Conservation (phyloP, 805 yeast genomes). For the Hanseniaspora hatyaiensis region DNA sequence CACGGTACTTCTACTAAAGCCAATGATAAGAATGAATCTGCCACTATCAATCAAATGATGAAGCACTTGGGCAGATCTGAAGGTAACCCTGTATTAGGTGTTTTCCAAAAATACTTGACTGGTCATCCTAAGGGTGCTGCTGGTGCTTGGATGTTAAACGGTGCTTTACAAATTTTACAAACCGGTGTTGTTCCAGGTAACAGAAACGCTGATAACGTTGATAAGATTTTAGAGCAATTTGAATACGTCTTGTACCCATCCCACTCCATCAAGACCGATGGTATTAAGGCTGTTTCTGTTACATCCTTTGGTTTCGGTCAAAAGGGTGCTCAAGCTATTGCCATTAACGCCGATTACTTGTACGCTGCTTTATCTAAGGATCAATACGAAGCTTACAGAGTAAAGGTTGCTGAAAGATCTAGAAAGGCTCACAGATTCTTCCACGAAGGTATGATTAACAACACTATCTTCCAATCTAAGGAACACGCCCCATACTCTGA, state of each 20-base stretch:
- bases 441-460: conserved; percentile 87
- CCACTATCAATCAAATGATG: conserved; percentile 85
- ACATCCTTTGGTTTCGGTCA: conserved; percentile 99
- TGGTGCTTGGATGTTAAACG: conserved; percentile 99
- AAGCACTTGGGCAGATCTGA: conserved; percentile 88
- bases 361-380: conserved; percentile 65
- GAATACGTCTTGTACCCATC: conserved; percentile 91
- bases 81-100: conserved; percentile 96
- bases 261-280: conserved; percentile 84
- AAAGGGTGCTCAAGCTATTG: conserved; percentile 95
- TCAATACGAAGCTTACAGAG: conserved; percentile 59
- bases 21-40: conserved; percentile 95
- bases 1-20: conserved; percentile 99
- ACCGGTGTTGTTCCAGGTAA: conserved; percentile 95
- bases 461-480: conserved; percentile 85
- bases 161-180: conserved; percentile 86
- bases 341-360: conserved; percentile 85
- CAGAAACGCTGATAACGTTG: conserved; percentile 96
- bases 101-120: conserved; percentile 96
- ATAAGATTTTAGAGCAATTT: conserved; percentile 64
- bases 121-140: conserved; percentile 99
- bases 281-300: conserved; percentile 91
- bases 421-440: conserved; percentile 84
- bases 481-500: conserved; percentile 85
- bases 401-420: conserved; percentile 68